Evolutionary conservation across 2,329 filamentous ascomycete genomes (phyloP), one percentile per base, ranked within the genome.

Genomic region (Aureobasidium leucospermi): DNA sequence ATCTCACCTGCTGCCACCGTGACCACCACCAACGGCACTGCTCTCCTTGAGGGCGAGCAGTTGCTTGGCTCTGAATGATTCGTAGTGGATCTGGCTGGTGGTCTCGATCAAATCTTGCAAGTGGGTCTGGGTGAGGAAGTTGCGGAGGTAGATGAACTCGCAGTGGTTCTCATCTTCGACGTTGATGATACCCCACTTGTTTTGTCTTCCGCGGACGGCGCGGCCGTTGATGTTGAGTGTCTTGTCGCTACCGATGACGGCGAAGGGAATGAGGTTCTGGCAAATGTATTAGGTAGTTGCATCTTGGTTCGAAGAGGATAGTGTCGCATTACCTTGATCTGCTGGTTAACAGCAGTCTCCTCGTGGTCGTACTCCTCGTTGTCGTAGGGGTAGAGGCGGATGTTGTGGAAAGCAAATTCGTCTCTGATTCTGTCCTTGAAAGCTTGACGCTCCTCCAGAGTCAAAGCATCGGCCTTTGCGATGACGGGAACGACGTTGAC

Each of bases 351-450:
- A 63, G 87, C 86, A 69, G 90, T 88, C 81, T 99, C 94, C 81
- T 99, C 94, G 65, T 94, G 89, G 72, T 99, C 94, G 68, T 97
- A 88, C 82, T 99, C 94, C 70, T 99, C 94, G 74, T 96, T 97
- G 76, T 99, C 94, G 76, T 99, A 99, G 62, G 94, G 94, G 82
- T 96, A 99, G 94, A 99, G 99, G 83, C 96, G 93, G 72, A 99
- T 85, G 83, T 97, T 97, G 85, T 99, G 94, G 88, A 99, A 99
- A 61, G 89, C 81, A 75, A 99, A 99, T 77, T 99, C 94, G 82
- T 97, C 94, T 88, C 96, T 96, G 82, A 99, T 99, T 75, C 78
- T 72, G 80, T 96, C 90, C 85, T 99, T 99, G 86, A 99, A 99
- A 52, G 88, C 89, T 73, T 86, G 85, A 68, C 94, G 88, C 84